phyloP scores from a whole-genome alignment of 805 yeast species.

The Cyberlindnera japonica region DNA sequence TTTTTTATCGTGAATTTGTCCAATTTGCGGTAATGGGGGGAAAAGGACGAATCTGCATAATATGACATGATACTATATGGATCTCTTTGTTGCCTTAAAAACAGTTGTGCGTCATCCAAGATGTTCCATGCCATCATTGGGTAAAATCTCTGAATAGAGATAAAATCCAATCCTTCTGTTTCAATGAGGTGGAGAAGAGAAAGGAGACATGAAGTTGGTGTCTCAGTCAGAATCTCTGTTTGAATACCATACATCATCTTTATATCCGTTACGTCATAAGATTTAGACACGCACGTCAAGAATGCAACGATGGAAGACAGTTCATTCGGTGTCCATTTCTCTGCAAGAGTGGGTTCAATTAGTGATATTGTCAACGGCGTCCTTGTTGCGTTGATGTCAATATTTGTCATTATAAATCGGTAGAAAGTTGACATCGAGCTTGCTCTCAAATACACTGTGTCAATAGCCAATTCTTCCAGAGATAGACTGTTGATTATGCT shows the following conservation, averaged over 20 bases:
- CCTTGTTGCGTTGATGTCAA: background rate
- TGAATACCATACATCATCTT: conserved; percentile 22
- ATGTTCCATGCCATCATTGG: conserved; percentile 23
- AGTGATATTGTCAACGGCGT: conserved; percentile 9
- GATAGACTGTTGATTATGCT: background rate
- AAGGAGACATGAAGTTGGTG: conserved; percentile 6
- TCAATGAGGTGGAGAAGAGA: background rate
- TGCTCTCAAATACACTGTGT: conserved; percentile 7
- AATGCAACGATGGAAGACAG: background rate
- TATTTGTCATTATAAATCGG: background rate
- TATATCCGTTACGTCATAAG: conserved; percentile 5
- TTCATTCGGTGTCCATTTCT: conserved; percentile 11
- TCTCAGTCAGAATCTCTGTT: conserved; percentile 15
- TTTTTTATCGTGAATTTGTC: conserved; percentile 2
- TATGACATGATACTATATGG: conserved; percentile 14
- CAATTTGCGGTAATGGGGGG: conserved; percentile 18
- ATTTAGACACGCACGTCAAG: conserved; percentile 2
- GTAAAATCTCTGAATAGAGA: conserved; percentile 6
- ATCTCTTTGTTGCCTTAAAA: conserved; percentile 1
- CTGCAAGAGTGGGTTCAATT: conserved; percentile 17
- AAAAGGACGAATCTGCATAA: conserved; percentile 12
- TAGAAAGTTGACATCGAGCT: background rate
- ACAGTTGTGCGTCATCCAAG: conserved; percentile 17
- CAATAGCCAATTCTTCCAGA: conserved; percentile 6
- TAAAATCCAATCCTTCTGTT: background rate